Percentiles rank a stretch among this genome's conserved stretches.
phyloP scores from a whole-genome alignment of 108 stramenopile species.

The Pelagomonas calceolata region DNA sequence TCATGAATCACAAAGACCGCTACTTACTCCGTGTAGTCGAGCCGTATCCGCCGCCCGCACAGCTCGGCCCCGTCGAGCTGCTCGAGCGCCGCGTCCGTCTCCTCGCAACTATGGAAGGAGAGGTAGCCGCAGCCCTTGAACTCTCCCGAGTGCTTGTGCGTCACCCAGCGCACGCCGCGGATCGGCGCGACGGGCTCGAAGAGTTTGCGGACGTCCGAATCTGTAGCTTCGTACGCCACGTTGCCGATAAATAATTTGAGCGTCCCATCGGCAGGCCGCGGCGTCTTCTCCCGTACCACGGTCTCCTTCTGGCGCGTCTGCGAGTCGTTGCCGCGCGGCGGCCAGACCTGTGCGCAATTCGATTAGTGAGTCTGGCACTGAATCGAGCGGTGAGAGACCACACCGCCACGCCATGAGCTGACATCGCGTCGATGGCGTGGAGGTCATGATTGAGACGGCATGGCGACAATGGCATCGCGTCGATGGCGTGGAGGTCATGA shows the following conservation, averaged over 20 bases:
- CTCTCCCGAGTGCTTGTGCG: conserved; percentile 77
- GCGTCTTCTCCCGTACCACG: not conserved
- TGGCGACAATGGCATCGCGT: no score
- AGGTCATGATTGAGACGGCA: no score
- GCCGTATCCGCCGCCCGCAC: conserved; percentile 3
- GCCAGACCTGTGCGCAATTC: conserved; percentile 2
- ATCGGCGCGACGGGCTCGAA: conserved; percentile 64
- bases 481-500: no score
- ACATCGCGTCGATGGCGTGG: no score
- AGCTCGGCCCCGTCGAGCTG: conserved; percentile 8
- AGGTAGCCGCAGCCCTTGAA: conserved; percentile 67
- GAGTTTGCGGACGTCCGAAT: conserved; percentile 63
- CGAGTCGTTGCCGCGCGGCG: not conserved
- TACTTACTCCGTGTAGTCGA: conserved; percentile 5
- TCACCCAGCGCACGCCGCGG: conserved; percentile 80
- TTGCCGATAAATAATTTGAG: conserved; percentile 80
- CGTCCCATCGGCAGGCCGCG: conserved; percentile 16
- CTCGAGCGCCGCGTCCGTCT: conserved; percentile 18
- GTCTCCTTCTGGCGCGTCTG: not conserved
- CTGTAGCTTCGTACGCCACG: conserved; percentile 73
- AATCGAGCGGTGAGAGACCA: no score
- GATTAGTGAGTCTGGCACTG: no score
- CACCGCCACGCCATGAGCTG: no score
- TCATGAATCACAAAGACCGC: no score
- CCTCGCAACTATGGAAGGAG: conserved; percentile 16